These are phyloP conservation scores for Lasiodiplodia sp. DNA, from an alignment of 2,329 filamentous ascomycete genomes.

Conservation along the genomic window DNA sequence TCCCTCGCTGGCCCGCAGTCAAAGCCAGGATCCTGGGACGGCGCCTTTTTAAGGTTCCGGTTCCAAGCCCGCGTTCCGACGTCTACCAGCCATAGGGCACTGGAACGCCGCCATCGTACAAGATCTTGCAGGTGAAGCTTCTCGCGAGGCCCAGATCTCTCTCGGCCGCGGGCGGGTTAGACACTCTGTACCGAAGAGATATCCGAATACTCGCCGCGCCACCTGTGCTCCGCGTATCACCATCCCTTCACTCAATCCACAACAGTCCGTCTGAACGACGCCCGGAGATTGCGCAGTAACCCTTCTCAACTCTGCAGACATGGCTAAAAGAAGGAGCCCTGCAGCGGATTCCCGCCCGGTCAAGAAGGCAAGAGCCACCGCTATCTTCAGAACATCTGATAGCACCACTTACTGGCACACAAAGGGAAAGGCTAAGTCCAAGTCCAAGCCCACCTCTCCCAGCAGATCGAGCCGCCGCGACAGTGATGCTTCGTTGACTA, in stretches of 20 bases:
- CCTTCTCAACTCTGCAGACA: neutral
- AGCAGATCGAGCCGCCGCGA: neutral
- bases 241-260: neutral
- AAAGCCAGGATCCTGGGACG: constrained; percentile 14
- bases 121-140: neutral
- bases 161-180: neutral
- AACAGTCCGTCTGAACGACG: neutral
- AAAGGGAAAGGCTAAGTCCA: neutral
- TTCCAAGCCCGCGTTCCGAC: constrained; percentile 19
- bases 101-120: constrained; percentile 7
- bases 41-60: constrained; percentile 15
- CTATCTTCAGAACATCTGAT: neutral
- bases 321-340: neutral
- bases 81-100: constrained; percentile 8
- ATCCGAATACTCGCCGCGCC: neutral
- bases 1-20: constrained; percentile 1
- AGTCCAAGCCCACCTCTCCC: neutral
- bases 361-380: neutral
- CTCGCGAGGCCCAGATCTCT: neutral
- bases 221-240: neutral
- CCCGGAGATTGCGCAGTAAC: neutral
- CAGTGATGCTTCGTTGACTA: neutral
- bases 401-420: neutral
- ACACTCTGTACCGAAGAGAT: neutral
- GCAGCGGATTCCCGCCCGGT: neutral